Evolutionary conservation across 2,329 filamentous ascomycete genomes (phyloP), one percentile per base, ranked within the genome.

Genomic region (Penicillium sp.): DNA sequence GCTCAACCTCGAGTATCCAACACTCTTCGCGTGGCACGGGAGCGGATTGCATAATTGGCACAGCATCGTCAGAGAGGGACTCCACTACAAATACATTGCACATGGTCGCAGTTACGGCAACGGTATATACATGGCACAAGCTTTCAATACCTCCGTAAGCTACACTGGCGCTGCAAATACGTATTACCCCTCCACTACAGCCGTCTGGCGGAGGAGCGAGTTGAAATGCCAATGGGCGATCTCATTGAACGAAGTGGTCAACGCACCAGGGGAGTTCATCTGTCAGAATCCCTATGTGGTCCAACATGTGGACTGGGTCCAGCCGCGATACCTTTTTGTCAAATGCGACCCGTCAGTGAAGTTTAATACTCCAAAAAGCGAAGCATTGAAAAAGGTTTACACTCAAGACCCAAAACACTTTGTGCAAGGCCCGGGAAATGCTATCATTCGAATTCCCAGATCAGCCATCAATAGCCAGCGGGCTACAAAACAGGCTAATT

Each of bases 11-110:
- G 66, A 76, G 62, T 81, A 86, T 67, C 90, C 91, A 0, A 94
- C 91, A 0, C 75, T 97, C 1, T 92, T 96, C 70, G 92, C 91
- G 0, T 97, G 91, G 89, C 93, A 97, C 74, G 93, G 93, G 6
- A 96, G 91, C 70, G 74, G 79, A 0, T 66, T 96, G 3, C 67
- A 75, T 3, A 97, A 96, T 70, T 97, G 93, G 93, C 93, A 97
- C 75, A 91, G 89, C 69, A 97, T 97, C 69, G 87, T 97, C 65
- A 87, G 93, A 35, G 87, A 90, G 63, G 93, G 93, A 0, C 81
- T 97, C 6, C 86, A 96, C 73, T 97, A 88, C 77, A 85, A 86
- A 5, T 75, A 85, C 1, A 77, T 80, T 0, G 47, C 73, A 0
- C 78, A 94, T 73, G 93, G 93, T 0, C 86, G 93, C 64, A 81